Evolutionary conservation across 768 basidiomycete genomes (phyloP).

Genomic region (Russula earlei): DNA sequence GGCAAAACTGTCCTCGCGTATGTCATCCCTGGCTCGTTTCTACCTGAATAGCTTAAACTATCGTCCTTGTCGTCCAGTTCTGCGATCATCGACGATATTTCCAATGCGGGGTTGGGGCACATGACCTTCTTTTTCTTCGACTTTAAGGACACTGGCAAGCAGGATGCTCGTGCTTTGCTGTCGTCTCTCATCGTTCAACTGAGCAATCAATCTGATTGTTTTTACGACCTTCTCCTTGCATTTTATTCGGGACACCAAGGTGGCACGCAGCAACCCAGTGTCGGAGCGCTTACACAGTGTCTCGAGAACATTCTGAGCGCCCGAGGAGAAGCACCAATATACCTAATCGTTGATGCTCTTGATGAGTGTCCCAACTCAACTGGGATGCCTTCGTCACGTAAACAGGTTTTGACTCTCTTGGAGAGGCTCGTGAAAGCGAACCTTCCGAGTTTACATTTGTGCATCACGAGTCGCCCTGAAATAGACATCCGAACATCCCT

Average conservation of each 20-base stretch:
- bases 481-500: background rate
- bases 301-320: background rate
- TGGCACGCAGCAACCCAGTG: background rate
- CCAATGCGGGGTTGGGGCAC: background rate
- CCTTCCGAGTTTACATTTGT: background rate
- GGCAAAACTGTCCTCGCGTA: background rate
- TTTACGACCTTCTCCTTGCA: background rate
- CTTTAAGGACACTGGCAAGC: background rate
- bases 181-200: background rate
- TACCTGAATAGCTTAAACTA: background rate
- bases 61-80: background rate
- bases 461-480: background rate
- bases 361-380: background rate
- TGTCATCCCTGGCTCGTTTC: background rate
- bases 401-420: background rate
- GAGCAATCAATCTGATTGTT: background rate
- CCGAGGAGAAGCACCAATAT: background rate
- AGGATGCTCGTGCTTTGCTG: background rate
- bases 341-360: background rate
- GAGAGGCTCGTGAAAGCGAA: background rate
- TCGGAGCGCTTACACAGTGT: background rate
- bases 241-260: background rate
- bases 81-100: background rate
- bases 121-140: background rate
- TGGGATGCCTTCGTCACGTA: background rate